Base-by-base conservation (phyloP, 2,329 filamentous ascomycete species). In the Alternaria viburni region DNA sequence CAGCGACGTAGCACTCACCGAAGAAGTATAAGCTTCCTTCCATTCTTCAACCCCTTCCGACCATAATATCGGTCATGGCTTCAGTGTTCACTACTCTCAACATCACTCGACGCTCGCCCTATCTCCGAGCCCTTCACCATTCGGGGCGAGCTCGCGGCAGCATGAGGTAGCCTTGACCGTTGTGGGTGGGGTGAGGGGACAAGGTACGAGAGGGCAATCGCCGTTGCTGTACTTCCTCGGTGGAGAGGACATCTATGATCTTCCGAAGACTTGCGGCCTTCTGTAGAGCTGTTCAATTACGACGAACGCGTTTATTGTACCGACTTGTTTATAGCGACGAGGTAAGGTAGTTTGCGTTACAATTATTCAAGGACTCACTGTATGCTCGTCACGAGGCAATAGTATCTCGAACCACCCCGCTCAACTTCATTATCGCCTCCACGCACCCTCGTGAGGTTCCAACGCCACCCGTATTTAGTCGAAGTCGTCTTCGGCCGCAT, bases 151-250 rank as follows among this genome's bases (percentile, higher is more conserved):
- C 54, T 4, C 54, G 25, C 12, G 26, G 28, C 15, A 64, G 56
- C 8, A 67, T 45, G 19, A 73, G 54, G 68, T 70, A 74, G 1
- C 68, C 68, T 41, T 70, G 62, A 2, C 21, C 28, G 52, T 70
- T 62, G 54, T 79, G 77, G 0, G 3, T 4, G 30, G 30, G 30
- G 62, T 59, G 23, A 77, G 50, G 6, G 52, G 57, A 56, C 74
- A 79, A 5, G 68, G 72, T 1, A 57, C 21, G 6, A 67, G 60
- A 4, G 68, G 51, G 41, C 76, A 79, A 3, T 71, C 30, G 21
- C 68, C 71, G 2, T 73, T 47, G 13, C 66, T 61, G 21, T 78
- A 74, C 41, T 67, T 63, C 13, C 30, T 30, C 6, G 12, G 12
- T 3, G 28, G 11, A 30, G 2, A 30, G 1, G 1, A 30, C 11